Base-by-base conservation (phyloP, 129 eudicot genomes). In the Ambrosia trifida region DNA sequence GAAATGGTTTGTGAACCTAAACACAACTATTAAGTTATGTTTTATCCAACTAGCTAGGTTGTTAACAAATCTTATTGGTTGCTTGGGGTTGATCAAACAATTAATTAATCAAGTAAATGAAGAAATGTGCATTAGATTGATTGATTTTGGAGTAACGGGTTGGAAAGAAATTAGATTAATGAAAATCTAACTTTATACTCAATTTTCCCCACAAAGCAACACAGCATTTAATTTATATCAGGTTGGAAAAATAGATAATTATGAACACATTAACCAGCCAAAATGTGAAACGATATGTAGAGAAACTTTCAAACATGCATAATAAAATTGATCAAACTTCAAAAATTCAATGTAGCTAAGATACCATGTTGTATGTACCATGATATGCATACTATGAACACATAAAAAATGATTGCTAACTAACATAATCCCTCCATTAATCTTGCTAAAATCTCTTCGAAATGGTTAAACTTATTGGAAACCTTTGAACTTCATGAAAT, bases 401-500 rank as follows among this genome's bases (percentile, higher is more conserved):
- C 43, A 38, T 5, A 38, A 38, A 38, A 38, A 73, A 73, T 49
- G 40, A 73, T 73, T 52, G 24, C 52, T 38, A 20, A 16, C 35
- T 40, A 40, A 24, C 1, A 24, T 24, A 24, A 24, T 24, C 28
- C 28, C 28, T 0, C 28, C 28, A 24, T 24, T 1, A 0, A 24
- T 24, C 28, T 24, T 24, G 35, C 53, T 53, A 70, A 40, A 18
- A 41, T 38, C 43, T 38, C 16, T 67, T 60, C 16, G 68, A 69
- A 81, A 76, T 60, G 54, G 75, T 72, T 54, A 81, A 70, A 5
- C 72, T 64, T 38, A 77, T 30, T 9, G 73, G 65, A 68, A 52
- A 36, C 28, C 41, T 74, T 12, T 60, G 73, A 52, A 54, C 72
- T 68, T 43, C 44, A 67, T 43, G 19, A 7, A 70, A 19, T 51